Base-by-base conservation (phyloP, 169 alveolate species). In the Eimeria praecox region DNA sequence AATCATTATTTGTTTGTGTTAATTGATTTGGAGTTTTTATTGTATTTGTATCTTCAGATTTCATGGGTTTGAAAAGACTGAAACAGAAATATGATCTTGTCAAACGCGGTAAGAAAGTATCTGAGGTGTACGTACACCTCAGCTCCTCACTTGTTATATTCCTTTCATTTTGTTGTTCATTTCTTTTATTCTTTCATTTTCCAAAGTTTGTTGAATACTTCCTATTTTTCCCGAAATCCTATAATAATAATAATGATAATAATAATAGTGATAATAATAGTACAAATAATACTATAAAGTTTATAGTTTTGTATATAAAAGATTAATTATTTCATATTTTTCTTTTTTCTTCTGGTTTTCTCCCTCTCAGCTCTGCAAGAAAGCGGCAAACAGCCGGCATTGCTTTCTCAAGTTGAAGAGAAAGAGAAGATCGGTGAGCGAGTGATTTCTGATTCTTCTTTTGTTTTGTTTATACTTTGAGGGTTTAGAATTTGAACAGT, bases 1-100 rank as follows among this genome's bases (percentile, higher is more conserved):
- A n/a, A n/a, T n/a, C n/a, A n/a, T n/a, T n/a, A n/a, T n/a, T n/a
- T n/a, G n/a, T n/a, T n/a, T n/a, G n/a, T n/a, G n/a, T n/a, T n/a
- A n/a, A n/a, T n/a, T n/a, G 35, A 16, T 38, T 77, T 38, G 30
- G 87, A 18, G 24, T 35, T 18, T 33, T 6, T 5, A 10, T 16
- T 77, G 35, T 77, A 38, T 6, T 71, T 30, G 40, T n/a, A 2
- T 77, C n/a, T 71, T 35, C 87, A 77, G 62, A 38, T 33, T 42
- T 77, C 5, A 22, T 18, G 35, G 87, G 87, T 14, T 20, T 77
- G 54, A 77, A 77, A 59, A 77, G 42, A 20, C 87, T 77, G 30
- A 77, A 77, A 59, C 46, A 38, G 30, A 77, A 77, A 38, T 77
- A 77, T 38, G 87, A 77, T 33, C 0, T 77, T 30, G 87, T 77